phyloP scores from a whole-genome alignment of 768 basidiomycete genomes.

The Xerocomus brunneocitrinus region DNA sequence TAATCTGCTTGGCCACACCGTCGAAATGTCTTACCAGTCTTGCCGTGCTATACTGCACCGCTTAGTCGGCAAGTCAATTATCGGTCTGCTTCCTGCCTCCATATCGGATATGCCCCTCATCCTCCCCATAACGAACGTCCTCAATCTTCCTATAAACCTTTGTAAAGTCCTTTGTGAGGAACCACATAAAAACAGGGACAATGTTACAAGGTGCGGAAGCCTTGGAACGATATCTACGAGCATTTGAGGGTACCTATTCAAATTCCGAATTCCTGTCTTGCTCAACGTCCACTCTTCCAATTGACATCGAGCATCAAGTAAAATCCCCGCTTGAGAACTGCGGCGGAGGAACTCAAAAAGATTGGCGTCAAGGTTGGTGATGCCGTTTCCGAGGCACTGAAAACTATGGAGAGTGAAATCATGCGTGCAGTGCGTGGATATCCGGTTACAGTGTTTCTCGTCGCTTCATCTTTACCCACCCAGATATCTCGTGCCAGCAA shows the following conservation, averaged over 20 bases:
- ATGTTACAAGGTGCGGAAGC: conserved; percentile 50
- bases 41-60: no score
- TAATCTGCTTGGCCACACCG: no score
- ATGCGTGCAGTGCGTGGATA: conserved; percentile 69
- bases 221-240: conserved; percentile 92
- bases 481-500: conserved; percentile 84
- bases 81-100: no score
- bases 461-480: background rate
- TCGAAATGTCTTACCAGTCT: no score
- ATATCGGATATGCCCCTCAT: no score
- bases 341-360: conserved; percentile 88
- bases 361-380: conserved; percentile 90
- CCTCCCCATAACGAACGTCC: no score
- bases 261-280: background rate
- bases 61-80: no score
- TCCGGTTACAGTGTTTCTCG: background rate
- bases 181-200: no score
- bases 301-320: conserved; percentile 92
- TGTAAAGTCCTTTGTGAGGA: no score
- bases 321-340: conserved; percentile 86
- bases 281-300: conserved; percentile 38
- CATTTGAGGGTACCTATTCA: conserved; percentile 71
- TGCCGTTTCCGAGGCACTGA: conserved; percentile 88
- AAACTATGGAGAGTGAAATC: conserved; percentile 89
- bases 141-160: no score